phyloP scores from a whole-genome alignment of 495 filamentous ascomycete genomes.

The Aspergillus diversus region DNA sequence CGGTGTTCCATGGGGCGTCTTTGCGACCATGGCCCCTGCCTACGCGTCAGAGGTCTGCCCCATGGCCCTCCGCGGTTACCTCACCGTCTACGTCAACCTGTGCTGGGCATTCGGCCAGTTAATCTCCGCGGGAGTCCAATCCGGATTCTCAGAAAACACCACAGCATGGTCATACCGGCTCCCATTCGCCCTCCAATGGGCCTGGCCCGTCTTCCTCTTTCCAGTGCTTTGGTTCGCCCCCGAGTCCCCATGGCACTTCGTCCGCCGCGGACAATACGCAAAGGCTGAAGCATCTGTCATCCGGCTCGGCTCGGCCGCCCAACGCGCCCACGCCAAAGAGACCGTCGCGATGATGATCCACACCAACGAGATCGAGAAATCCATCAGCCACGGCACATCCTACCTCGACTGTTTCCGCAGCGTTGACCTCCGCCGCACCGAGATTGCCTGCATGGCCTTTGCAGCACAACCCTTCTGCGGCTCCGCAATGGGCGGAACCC shows the following conservation, averaged over 20 bases:
- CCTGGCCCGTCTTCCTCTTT: slow-evolving; percentile 50
- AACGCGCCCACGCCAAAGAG: slow-evolving; percentile 12
- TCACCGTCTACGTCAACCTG: background rate
- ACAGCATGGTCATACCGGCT: slow-evolving; percentile 1
- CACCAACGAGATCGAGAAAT: slow-evolving; percentile 41
- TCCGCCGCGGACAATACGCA: slow-evolving; percentile 36
- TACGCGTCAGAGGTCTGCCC: slow-evolving; percentile 3
- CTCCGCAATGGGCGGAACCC: slow-evolving; percentile 31
- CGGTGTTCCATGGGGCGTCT: slow-evolving; percentile 2
- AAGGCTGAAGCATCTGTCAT: slow-evolving; percentile 42
- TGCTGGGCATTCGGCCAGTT: slow-evolving; percentile 3
- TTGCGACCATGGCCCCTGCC: background rate
- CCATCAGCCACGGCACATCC: slow-evolving; percentile 31
- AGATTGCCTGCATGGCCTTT: slow-evolving; percentile 36
- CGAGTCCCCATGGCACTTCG: slow-evolving; percentile 52
- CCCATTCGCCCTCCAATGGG: slow-evolving; percentile 5
- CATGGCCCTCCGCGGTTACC: background rate
- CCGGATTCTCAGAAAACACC: background rate
- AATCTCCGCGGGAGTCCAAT: background rate
- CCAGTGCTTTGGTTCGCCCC: slow-evolving; percentile 45
- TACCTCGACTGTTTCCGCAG: slow-evolving; percentile 47
- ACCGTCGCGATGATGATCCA: slow-evolving; percentile 55
- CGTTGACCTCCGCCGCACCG: slow-evolving; percentile 44
- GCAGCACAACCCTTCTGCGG: slow-evolving; percentile 19
- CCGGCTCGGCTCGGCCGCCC: slow-evolving; percentile 36